Conservation (phyloP, 345 rosid genomes). For the Salix viminalis region DNA sequence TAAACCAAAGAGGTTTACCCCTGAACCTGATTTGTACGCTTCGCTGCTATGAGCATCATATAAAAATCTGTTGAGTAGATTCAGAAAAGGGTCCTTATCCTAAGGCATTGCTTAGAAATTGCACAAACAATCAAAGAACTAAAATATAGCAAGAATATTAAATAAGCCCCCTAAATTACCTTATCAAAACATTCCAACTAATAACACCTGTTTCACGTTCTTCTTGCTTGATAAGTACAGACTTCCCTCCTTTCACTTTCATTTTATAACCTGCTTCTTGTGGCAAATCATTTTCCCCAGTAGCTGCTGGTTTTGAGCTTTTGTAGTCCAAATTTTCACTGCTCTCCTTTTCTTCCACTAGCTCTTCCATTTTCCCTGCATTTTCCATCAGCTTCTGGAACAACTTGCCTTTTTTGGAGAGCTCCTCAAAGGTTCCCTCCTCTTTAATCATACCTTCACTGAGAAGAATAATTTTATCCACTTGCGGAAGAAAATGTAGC, state of each 20-base stretch:
- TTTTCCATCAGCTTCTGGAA: constrained; percentile 97
- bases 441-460: constrained; percentile 89
- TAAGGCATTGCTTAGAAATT: not conserved
- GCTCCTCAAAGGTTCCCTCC: constrained; percentile 92
- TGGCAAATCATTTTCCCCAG: constrained; percentile 45
- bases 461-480: constrained; percentile 81
- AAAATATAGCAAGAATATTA: not conserved
- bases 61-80: not conserved
- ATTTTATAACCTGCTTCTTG: constrained; percentile 30
- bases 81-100: not conserved
- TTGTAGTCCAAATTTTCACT: constrained; percentile 36
- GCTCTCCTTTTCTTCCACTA: constrained; percentile 58
- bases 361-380: constrained; percentile 89
- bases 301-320: constrained; percentile 36
- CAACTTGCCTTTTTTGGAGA: constrained; percentile 53
- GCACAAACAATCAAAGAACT: not conserved
- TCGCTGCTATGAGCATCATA: not conserved
- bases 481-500: constrained; percentile 95
- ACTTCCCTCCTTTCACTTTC: constrained; percentile 61
- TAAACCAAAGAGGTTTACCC: not conserved
- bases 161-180: constrained; percentile 36
- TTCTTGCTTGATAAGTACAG: constrained; percentile 91
- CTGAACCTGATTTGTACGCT: not conserved
- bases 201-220: constrained; percentile 93
- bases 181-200: constrained; percentile 68